These are phyloP conservation scores for Leccinum obscurum DNA, from an alignment of 768 basidiomycete species.

Conservation along the genomic window DNA sequence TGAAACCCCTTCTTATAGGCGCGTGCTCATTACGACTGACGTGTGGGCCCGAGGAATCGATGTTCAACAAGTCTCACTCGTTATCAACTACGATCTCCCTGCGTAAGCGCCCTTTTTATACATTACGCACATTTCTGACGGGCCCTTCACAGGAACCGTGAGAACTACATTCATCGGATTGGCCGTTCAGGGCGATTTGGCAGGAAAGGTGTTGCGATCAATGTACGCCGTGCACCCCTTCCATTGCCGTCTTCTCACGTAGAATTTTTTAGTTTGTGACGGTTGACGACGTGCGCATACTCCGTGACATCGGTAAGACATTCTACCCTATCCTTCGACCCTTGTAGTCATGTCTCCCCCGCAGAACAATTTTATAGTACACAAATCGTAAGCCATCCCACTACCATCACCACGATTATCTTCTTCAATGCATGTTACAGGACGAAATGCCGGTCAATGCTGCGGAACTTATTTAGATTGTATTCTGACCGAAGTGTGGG, in stretches of 20 bases:
- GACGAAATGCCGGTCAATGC: slow-evolving; percentile 99
- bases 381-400: slow-evolving; percentile 65
- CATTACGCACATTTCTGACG: slow-evolving; percentile 15
- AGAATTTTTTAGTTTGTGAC: slow-evolving; percentile 71
- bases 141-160: slow-evolving; percentile 67
- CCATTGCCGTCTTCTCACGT: slow-evolving; percentile 16
- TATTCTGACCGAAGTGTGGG: slow-evolving; percentile 2
- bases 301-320: slow-evolving; percentile 89
- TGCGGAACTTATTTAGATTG: slow-evolving; percentile 84
- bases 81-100: slow-evolving; percentile 96
- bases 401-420: slow-evolving; percentile 1
- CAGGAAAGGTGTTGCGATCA: slow-evolving; percentile 98
- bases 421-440: slow-evolving; percentile 42
- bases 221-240: slow-evolving; percentile 53
- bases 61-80: slow-evolving; percentile 95
- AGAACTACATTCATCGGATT: slow-evolving; percentile 99
- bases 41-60: slow-evolving; percentile 99
- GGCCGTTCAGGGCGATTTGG: slow-evolving; percentile 99
- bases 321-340: slow-evolving; percentile 1
- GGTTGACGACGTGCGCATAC: slow-evolving; percentile 92
- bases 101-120: slow-evolving; percentile 54
- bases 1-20: slow-evolving; percentile 44
- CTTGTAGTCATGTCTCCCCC: slow-evolving; percentile 13
- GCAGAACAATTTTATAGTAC: slow-evolving; percentile 96
- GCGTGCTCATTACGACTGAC: slow-evolving; percentile 94